These are phyloP conservation scores for Aotearoamyces nothofagi DNA, from an alignment of 2,329 filamentous ascomycete genomes.

Conservation along the genomic window DNA sequence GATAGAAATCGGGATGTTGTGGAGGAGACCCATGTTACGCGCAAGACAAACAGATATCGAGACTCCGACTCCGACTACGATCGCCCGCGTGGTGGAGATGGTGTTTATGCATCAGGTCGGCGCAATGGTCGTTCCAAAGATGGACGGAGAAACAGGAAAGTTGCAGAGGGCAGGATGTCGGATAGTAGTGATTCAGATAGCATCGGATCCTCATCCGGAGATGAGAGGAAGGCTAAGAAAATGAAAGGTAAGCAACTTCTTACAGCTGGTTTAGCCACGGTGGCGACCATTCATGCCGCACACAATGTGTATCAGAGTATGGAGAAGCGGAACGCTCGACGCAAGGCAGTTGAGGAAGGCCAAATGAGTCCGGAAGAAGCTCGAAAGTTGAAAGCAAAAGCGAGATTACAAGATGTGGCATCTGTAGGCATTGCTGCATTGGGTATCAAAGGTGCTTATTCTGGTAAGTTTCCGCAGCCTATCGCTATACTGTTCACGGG, in stretches of 20 bases:
- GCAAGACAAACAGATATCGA: conserved; percentile 7
- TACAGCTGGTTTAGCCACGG: conserved; percentile 48
- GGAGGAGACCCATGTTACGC: conserved; percentile 14
- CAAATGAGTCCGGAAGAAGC: conserved; percentile 48
- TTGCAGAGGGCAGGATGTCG: conserved; percentile 15
- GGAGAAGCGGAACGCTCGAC: conserved; percentile 45
- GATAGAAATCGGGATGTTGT: conserved; percentile 8
- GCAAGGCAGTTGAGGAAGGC: conserved; percentile 43
- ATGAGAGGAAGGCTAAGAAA: conserved; percentile 47
- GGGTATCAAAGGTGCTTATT: conserved; percentile 51
- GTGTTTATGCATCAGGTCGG: conserved; percentile 9
- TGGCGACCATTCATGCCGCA: conserved; percentile 55
- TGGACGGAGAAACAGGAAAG: conserved; percentile 13
- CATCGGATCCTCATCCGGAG: conserved; percentile 42
- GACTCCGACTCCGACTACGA: conserved; percentile 1
- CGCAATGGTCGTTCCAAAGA: conserved; percentile 10
- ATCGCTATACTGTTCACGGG: not conserved
- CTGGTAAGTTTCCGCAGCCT: conserved; percentile 1
- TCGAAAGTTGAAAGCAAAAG: conserved; percentile 44
- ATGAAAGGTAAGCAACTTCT: conserved; percentile 50
- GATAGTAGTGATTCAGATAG: conserved; percentile 27
- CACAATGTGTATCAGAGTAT: conserved; percentile 48
- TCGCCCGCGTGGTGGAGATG: conserved; percentile 6
- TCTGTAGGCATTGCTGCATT: conserved; percentile 51
- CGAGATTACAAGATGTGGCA: conserved; percentile 47